Base-by-base conservation (phyloP, 2,329 filamentous ascomycete genomes). In the Aspergillus alliaceus region DNA sequence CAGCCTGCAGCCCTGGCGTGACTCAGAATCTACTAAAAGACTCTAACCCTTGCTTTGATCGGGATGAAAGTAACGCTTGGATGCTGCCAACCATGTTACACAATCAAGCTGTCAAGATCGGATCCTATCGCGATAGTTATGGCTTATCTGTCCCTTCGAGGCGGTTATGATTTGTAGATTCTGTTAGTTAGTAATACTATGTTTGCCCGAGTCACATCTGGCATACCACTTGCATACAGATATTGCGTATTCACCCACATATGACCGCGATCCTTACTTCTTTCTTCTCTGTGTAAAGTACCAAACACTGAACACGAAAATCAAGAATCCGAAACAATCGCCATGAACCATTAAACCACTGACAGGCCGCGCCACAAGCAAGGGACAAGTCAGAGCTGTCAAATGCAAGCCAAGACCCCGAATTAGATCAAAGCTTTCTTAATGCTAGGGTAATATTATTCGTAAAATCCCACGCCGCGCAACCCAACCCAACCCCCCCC, bases 1-100 rank as follows among this genome's bases (percentile, higher is more conserved):
- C 50, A 58, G 56, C 24, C 32, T 57, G 52, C 59, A 61, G 57
- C 46, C 57, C 53, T 60, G 56, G 56, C 55, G 58, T 35, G 60
- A 56, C 53, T 49, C 56, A 63, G 51, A 39, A 39, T 57, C 44
- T 32, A 32, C 44, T 48, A 32, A 48, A 44, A 31, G 20, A 2
- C 18, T 31, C 20, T 20, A 42, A 48, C 59, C 59, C 58, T 58
- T 63, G 59, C 59, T 54, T 57, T 18, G n/a, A 53, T 53, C 51
- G 51, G 51, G n/a, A 24, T 47, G 27, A 48, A 48, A 31, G 44
- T 37, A 34, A 46, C 51, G 51, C 39, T 25, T 35, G 51, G 51
- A 25, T 34, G 39, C n/a, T 47, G 29, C 31, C 24, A 46, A 29
- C n/a, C 27, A n/a, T 22, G 31, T 47, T 44, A 44, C 51, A 53